Percentiles rank a stretch among this genome's conserved stretches.
phyloP scores from a whole-genome alignment of 1,139 yeast species.

The Taiozyma sp. region DNA sequence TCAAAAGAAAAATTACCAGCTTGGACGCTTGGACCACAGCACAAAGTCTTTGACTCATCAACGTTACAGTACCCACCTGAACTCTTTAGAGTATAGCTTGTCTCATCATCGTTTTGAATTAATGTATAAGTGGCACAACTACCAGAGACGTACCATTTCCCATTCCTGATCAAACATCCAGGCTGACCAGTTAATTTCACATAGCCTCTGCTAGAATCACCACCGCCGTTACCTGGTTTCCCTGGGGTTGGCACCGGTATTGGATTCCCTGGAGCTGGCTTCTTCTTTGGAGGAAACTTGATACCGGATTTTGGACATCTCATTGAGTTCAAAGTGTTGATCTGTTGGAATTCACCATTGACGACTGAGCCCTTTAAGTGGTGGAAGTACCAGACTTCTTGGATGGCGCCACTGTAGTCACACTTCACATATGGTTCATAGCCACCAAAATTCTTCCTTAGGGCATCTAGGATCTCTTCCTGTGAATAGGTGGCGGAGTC shows the following conservation, averaged over 20 bases:
- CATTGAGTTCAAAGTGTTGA: conserved; percentile 49
- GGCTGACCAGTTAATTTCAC: conserved; percentile 48
- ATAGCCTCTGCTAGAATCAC: conserved; percentile 33
- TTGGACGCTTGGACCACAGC: conserved; percentile 30
- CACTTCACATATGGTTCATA: conserved; percentile 67
- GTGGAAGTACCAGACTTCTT: conserved; percentile 90
- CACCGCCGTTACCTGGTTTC: conserved; percentile 21
- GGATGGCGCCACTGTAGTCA: conserved; percentile 58
- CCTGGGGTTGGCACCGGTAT: conserved; percentile 27
- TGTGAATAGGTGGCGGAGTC: conserved; percentile 55
- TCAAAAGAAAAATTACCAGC: conserved; percentile 48
- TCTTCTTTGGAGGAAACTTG: conserved; percentile 18
- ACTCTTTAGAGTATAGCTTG: conserved; percentile 18
- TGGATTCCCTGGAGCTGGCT: conserved; percentile 22
- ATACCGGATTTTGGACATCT: conserved; percentile 47
- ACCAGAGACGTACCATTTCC: conserved; percentile 78
- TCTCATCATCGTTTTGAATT: conserved; percentile 51
- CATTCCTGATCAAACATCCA: conserved; percentile 82
- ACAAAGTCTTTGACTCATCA: conserved; percentile 28
- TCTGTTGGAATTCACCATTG: conserved; percentile 57
- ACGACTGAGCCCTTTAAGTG: conserved; percentile 70
- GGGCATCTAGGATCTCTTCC: conserved; percentile 58
- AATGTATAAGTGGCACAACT: conserved; percentile 76
- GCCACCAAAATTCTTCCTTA: conserved; percentile 57
- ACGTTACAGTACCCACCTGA: conserved; percentile 50